Evolutionary conservation across 2,329 filamentous ascomycete genomes (phyloP), one percentile per base, ranked within the genome.

Genomic region (Ceratocystis albifundus): DNA sequence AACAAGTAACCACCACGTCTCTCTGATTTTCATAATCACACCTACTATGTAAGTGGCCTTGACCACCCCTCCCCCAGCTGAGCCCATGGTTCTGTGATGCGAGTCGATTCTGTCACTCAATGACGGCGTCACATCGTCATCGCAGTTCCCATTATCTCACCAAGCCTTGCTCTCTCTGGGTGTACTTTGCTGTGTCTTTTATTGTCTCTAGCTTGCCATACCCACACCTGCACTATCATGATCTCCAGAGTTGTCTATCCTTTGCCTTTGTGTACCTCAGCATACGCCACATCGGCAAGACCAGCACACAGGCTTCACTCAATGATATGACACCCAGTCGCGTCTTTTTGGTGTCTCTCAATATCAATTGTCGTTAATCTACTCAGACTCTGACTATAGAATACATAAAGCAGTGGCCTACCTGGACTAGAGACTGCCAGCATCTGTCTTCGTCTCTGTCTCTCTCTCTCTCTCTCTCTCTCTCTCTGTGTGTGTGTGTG

Each of bases 161-260:
- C 17, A 28, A 25, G 53, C 17, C 28, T 15, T 22, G 28, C 28
- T 57, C 32, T 36, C 28, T 57, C 32, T 36, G 32, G 32, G 32
- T 36, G 28, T 57, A 15, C 53, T 4, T 57, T 57, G 53, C 53
- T 30, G 53, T 30, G 22, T 30, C 53, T 22, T 57, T 57, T 50
- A 22, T 50, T 57, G 53, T 57, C 53, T 57, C 53, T 57, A 30
- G 53, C 53, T 57, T 57, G 53, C 53, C 53, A 57, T 57, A 57
- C 53, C 22, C 53, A 57, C 53, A 57, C 22, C 53, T 57, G 53
- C 53, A 57, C 53, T 30, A 57, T 57, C 53, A 57, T 30, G 10
- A 30, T 57, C 53, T 59, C 53, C 7, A 59, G 53, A 32, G 28
- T n/a, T 32, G 25, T 32, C 25, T 59, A 32, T 17, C 10, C 25